These are phyloP conservation scores for Mallotus japonicus DNA, from an alignment of 441 rosid species.

Conservation along the genomic window DNA sequence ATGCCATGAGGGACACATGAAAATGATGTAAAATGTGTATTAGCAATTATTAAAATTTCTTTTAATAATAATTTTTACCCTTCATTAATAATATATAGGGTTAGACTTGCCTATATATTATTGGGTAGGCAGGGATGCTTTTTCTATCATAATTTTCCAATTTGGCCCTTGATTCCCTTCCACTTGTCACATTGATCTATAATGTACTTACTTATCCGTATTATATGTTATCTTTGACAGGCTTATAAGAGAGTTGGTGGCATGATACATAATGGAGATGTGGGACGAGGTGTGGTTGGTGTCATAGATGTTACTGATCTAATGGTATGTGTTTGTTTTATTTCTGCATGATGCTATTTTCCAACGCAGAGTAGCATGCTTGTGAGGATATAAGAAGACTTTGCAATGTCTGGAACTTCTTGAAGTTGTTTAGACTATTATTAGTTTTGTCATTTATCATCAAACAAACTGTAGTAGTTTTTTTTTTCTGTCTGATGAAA, in stretches of 20 bases:
- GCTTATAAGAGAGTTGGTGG: constrained; percentile 45
- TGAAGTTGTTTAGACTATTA: not conserved
- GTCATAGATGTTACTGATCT: constrained; percentile 39
- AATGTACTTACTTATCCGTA: not conserved
- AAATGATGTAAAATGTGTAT: too few relatives aligned
- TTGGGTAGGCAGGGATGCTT: not conserved
- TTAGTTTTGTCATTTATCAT: not conserved
- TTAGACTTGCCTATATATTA: not conserved
- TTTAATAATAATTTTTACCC: too few relatives aligned
- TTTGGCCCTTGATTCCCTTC: too few relatives aligned
- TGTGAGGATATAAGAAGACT: too few relatives aligned
- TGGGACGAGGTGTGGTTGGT: constrained; percentile 37
- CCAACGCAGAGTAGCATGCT: not conserved
- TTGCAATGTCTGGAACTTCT: not conserved
- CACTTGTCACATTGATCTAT: not conserved
- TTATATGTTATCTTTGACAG: constrained; percentile 15
- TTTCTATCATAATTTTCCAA: not conserved
- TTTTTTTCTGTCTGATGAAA: not conserved
- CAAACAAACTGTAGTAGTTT: not conserved
- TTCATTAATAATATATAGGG: not conserved
- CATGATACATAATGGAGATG: constrained; percentile 36
- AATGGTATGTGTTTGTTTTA: constrained; percentile 26
- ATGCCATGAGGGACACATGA: too few relatives aligned
- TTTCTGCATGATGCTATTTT: not conserved
- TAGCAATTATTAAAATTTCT: too few relatives aligned